Base-by-base conservation (phyloP, 1,284 basidiomycete species). In the Ustilago bromivora region DNA sequence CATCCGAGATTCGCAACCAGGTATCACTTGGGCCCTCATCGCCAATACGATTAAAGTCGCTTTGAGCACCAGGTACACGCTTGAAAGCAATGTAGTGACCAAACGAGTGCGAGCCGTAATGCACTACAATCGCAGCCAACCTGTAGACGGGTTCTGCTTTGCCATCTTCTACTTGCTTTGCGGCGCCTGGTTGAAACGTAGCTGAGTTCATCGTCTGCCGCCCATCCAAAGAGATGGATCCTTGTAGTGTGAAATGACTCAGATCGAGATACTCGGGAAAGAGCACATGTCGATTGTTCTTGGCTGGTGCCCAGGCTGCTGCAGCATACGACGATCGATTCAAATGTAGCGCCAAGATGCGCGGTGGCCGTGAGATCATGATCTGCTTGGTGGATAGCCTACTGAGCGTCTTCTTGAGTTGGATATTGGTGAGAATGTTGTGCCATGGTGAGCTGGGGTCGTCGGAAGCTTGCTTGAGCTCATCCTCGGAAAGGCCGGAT, bases 61-160 rank as follows among this genome's bases (percentile, higher is more conserved):
- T 4, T 31, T 35, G 19, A 3, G 35, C 10, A 15, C 43, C 55
- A 1, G 54, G 17, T 0, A 68, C 57, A 7, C 82, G 72, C 40
- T 84, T 81, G 64, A 79, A 86, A 23, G 78, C 71, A 17, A 86
- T 79, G 53, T 86, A 86, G 58, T 86, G 84, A 1, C 84, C 84
- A 36, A 80, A 82, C 8, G 78, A 76, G 54, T 86, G 84, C 40
- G 77, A 76, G 46, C 84, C 84, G 51, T 85, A 85, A 60, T 86
- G 84, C 23, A 81, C 79, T 17, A 85, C 84, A 15, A 85, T 71
- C 10, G 79, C 72, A 23, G 71, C 56, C 3, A 86, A 60, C 3
- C 79, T 59, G 59, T 82, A 86, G 19, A 66, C 8, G 19, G 67
- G 54, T 15, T 59, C 55, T 9, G 53, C 47, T 41, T 28, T 49